Evolutionary conservation across 345 rosid genomes (phyloP), one percentile per base, ranked within the genome.

Genomic region (Aethionema arabicum): DNA sequence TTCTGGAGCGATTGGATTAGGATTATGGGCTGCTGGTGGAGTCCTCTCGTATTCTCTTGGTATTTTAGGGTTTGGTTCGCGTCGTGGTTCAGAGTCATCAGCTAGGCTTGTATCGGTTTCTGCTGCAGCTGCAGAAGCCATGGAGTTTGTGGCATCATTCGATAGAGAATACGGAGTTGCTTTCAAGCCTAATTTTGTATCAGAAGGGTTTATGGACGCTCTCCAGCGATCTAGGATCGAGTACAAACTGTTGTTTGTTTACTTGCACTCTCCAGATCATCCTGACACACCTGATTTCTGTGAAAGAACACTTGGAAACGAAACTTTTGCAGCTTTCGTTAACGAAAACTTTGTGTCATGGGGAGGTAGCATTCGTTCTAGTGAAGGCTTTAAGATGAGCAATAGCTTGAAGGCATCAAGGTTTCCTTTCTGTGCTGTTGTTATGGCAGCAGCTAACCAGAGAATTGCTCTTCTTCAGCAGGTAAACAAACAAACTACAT

Each of bases 311-410:
- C 76, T 95, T 56, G 85, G 98, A 52, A 77, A 81, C 6, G 90
- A 90, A 69, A 71, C 56, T 0, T 40, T 95, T 38, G 65, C 81
- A 0, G 83, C 82, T 4, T 95, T 90, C 63, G 79, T 95, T 56
- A 95, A 90, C 56, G 93, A 88, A 84, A 95, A 95, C 63, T 95
- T 95, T 44, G 91, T 95, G 5, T 61, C 86, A 0, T 90, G 99
- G 98, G 99, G 99, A 12, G 97, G 97, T 33, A 90, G 86, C 61
- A 86, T 95, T 66, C 81, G 96, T 54, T 83, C 85, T 52, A 95
- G 96, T 54, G 99, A 95, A 79, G 99, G 99, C 16, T 95, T 95
- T 78, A 95, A 95, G 80, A 95, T 95, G 98, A 90, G 99, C 59
- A 86, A 85, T 63, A 90, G 97, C 79, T 86, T 90, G 85, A 95